Base-by-base conservation (phyloP, 148 eudicot genomes). In the Nepenthes mirabilis region DNA sequence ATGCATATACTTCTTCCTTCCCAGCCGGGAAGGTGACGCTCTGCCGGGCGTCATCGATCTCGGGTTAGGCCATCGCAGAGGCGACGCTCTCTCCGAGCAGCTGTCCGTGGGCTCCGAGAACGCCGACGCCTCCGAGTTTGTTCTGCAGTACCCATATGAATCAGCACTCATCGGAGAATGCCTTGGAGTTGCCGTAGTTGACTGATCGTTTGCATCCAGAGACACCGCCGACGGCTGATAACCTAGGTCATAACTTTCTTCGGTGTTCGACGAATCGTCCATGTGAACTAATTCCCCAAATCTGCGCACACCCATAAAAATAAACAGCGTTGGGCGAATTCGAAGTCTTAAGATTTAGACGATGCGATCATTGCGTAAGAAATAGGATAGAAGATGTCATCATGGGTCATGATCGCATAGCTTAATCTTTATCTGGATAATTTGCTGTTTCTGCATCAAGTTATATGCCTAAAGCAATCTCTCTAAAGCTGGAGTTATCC, bases 81-180 rank as follows among this genome's bases (percentile, higher is more conserved):
- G 96, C 14, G 95, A 85, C 1, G 84, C 73, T 14, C 76, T 78
- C 12, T 79, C 95, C 0, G 79, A 71, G 49, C 43, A 77, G 79
- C 82, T 75, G 49, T 76, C 86, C 5, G 82, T 70, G 9, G 53
- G 70, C 55, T 86, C 97, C 2, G 95, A 86, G 64, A 62, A 71
- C 37, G 71, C 76, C 9, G 95, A 84, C 66, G 74, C 69, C 69
- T 78, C 97, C 0, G 99, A 89, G 50, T 56, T 77, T 9, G 88
- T 84, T 71, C 95, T 64, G 60, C 76, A 65, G 65, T 83, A 80
- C 9, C 66, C 71, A 48, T 72, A 74, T 32, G 89, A 89, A 54
- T 85, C 80, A 2, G 33, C 34, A 43, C 89, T 77, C 65, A 60
- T 55, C 2, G 71, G 70, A 47, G 90, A 87, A 53, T 47, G 8